Evolutionary conservation across 2,329 filamentous ascomycete species (phyloP).

Genomic region (Dactylellina sp.): DNA sequence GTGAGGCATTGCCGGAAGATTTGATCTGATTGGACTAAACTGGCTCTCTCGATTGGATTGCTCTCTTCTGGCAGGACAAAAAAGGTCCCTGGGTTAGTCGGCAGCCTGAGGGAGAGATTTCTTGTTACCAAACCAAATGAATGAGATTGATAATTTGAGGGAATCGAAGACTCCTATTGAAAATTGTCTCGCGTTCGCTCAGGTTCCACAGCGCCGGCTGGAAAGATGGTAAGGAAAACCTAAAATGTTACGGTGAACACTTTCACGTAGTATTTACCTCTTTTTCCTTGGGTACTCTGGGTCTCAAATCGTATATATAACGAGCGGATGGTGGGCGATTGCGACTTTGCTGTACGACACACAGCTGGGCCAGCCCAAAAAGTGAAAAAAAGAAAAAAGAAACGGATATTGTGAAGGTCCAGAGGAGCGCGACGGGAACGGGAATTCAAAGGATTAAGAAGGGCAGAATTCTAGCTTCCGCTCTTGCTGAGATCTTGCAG

Average conservation of each 20-base stretch:
- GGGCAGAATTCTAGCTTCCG: conserved; percentile 48
- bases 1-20: conserved; percentile 57
- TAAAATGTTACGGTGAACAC: background rate
- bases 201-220: conserved; percentile 12
- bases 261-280: conserved; percentile 14
- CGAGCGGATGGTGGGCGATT: conserved; percentile 46
- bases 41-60: conserved; percentile 48
- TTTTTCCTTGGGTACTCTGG: conserved; percentile 12
- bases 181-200: conserved; percentile 24
- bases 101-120: conserved; percentile 55
- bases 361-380: conserved; percentile 33
- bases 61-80: conserved; percentile 52
- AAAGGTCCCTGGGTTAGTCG: conserved; percentile 42
- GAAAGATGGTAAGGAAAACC: background rate
- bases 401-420: conserved; percentile 11
- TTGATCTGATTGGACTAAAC: conserved; percentile 56
- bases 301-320: conserved; percentile 32
- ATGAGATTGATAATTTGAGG: conserved; percentile 44
- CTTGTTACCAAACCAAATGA: conserved; percentile 42
- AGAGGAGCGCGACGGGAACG: conserved; percentile 28
- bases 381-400: conserved; percentile 7
- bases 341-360: conserved; percentile 25
- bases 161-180: conserved; percentile 8
- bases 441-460: conserved; percentile 43
- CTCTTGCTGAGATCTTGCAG: conserved; percentile 55